Evolutionary conservation across 306 rosid genomes (phyloP).

Genomic region (Cucumis sativus): Cucumber_9930_V3 NC_026658.2:22334001-22334500

Average conservation of each 20-base stretch:
- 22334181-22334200: not conserved
- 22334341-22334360: no score
- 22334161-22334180: not conserved
- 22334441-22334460: no score
- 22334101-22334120: not conserved
- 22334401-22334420: no score
- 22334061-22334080: constrained; percentile 58
- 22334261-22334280: not conserved
- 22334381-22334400: no score
- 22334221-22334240: not conserved
- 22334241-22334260: not conserved
- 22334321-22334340: no score
- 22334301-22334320: not conserved
- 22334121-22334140: not conserved
- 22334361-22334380: no score
- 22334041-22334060: constrained; percentile 50
- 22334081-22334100: constrained; percentile 71
- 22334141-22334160: not conserved
- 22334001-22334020: constrained; percentile 54
- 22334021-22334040: constrained; percentile 70
- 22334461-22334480: no score
- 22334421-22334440: no score
- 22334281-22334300: not conserved
- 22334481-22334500: no score
- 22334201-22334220: not conserved